phyloP scores from a whole-genome alignment of 1,284 basidiomycete genomes.

The Ceratobasidium sp. region DNA sequence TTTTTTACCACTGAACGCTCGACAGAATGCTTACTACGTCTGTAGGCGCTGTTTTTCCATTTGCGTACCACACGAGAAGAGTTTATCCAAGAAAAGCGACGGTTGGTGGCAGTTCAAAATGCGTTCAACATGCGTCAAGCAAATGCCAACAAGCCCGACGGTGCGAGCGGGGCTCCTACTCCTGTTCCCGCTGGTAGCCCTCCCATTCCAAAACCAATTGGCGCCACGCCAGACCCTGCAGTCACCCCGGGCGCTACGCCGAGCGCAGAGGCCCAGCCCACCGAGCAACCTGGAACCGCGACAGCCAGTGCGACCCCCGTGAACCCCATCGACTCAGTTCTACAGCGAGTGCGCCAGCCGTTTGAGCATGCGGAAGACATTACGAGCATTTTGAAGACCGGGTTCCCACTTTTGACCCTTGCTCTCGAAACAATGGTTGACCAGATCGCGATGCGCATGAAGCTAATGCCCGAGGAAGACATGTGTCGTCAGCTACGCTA shows the following conservation, averaged over 20 bases:
- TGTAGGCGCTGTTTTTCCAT: slow-evolving; percentile 93
- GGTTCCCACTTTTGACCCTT: slow-evolving; percentile 92
- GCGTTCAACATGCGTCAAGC: slow-evolving; percentile 46
- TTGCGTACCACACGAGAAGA: slow-evolving; percentile 93
- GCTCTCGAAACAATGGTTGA: slow-evolving; percentile 98
- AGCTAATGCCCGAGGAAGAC: slow-evolving; percentile 91
- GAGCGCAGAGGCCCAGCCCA: background rate
- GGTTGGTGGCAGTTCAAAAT: slow-evolving; percentile 39
- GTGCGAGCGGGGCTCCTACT: slow-evolving; percentile 37
- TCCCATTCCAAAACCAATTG: slow-evolving; percentile 24
- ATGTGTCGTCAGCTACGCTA: slow-evolving; percentile 92
- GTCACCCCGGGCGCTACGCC: slow-evolving; percentile 36
- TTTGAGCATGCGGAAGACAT: slow-evolving; percentile 96
- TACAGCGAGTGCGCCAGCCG: slow-evolving; percentile 64
- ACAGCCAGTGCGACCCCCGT: slow-evolving; percentile 1
- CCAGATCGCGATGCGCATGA: slow-evolving; percentile 91
- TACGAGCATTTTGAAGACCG: slow-evolving; percentile 92
- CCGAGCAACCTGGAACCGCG: background rate
- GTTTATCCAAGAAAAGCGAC: slow-evolving; percentile 52
- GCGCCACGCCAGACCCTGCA: slow-evolving; percentile 42
- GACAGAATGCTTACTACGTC: slow-evolving; percentile 18
- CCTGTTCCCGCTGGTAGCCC: slow-evolving; percentile 36
- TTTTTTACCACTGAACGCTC: background rate
- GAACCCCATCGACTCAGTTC: slow-evolving; percentile 36
- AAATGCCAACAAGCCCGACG: slow-evolving; percentile 45